phyloP scores from a whole-genome alignment of 768 basidiomycete genomes.

The Pisolithus microcarpus region DNA sequence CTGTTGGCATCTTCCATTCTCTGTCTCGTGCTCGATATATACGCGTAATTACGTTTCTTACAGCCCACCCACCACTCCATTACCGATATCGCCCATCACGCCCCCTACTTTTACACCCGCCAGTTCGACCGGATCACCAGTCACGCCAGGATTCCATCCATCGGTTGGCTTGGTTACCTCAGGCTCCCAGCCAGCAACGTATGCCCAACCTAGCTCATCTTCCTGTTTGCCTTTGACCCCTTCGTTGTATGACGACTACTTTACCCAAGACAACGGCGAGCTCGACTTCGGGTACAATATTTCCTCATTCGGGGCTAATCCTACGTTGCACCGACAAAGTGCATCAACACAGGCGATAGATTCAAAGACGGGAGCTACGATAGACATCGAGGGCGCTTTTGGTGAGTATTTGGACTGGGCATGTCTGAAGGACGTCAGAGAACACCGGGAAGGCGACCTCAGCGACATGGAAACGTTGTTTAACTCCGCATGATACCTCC shows the following conservation, averaged over 20 bases:
- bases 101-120: background rate
- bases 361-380: background rate
- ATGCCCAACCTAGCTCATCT: background rate
- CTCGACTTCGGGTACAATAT: background rate
- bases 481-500: background rate
- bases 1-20: background rate
- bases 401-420: background rate
- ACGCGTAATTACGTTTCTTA: background rate
- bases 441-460: background rate
- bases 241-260: background rate
- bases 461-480: background rate
- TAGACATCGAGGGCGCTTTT: background rate
- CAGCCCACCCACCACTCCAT: background rate
- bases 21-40: background rate
- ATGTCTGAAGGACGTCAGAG: background rate
- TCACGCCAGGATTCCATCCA: background rate
- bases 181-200: background rate
- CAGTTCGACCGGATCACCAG: background rate
- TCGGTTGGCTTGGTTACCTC: background rate
- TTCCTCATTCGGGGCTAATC: background rate
- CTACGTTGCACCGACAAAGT: background rate
- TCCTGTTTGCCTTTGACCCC: background rate
- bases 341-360: background rate
- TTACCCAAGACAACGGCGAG: background rate
- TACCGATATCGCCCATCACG: background rate